Evolutionary conservation across 2,329 filamentous ascomycete genomes (phyloP), one percentile per base, ranked within the genome.

Genomic region (Venturia effusa): DNA sequence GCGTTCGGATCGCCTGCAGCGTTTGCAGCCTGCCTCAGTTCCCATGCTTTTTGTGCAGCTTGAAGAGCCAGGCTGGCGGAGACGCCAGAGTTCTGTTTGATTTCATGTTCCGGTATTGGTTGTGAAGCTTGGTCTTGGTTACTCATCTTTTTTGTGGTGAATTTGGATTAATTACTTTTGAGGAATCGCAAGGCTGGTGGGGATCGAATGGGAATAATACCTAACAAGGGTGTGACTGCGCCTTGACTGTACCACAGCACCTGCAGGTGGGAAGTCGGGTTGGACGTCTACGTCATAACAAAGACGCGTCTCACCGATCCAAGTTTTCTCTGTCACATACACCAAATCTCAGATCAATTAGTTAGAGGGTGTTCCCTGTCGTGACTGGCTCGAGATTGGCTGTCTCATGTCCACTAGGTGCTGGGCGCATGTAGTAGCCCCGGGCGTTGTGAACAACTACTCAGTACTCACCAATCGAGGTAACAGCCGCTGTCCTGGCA

Each of bases 11-110:
- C 73, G 30, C 71, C 73, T 2, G 74, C 74, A n/a, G 69, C 74
- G 61, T 73, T 71, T 30, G 74, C 74, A 54, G 74, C 74, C 68
- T 76, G 74, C 54, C 72, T 69, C n/a, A 75, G 62, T 2, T 76
- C 73, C 68, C 71, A 74, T 2, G 74, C 74, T 57, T 76, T 75
- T 65, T 75, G 72, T 37, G 68, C 67, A 0, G 73, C 74, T 66
- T 74, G 70, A 34, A 75, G 69, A 8, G 74, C 74, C 68, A 74
- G 70, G 17, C 63, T 70, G n/a, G 74, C 74, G 8, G 73, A 73
- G n/a, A 74, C 69, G 34, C 71, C 71, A 6, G 74, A 72, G 67
- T 73, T 74, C 61, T 75, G 73, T 61, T 74, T 75, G 62, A 75
- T 70, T n/a, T 75, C 74, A 65, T 69, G 69, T 11, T 74, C 70